phyloP scores from a whole-genome alignment of 163 green algal species.

The Scenedesmus sp. region DNA sequence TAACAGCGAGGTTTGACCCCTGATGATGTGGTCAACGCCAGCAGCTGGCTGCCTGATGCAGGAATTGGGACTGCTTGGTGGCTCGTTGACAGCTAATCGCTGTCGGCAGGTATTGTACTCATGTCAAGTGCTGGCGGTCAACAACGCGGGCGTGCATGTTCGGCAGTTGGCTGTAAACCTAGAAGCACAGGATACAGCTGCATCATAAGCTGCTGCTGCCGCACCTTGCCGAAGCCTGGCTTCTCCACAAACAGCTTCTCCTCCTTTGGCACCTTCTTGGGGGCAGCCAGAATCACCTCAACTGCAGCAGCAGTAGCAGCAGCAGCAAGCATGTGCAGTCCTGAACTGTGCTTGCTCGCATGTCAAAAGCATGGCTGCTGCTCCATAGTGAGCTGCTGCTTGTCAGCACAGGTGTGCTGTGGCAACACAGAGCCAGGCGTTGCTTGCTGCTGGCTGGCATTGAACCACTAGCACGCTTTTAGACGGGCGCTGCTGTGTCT shows the following conservation, averaged over 20 bases:
- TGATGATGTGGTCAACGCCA: not conserved
- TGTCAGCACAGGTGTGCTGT: too few species aligned
- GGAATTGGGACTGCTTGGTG: too few species aligned
- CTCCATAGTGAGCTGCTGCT: not conserved
- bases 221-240: slow-evolving; percentile 67
- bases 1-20: not conserved
- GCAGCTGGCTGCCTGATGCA: too few species aligned
- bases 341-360: slow-evolving; percentile 45
- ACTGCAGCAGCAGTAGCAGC: slow-evolving; percentile 50
- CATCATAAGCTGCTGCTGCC: not conserved
- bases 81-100: not conserved
- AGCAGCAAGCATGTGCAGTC: not conserved
- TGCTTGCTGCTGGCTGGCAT: too few species aligned
- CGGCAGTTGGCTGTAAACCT: not conserved
- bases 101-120: not conserved
- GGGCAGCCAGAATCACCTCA: slow-evolving; percentile 78
- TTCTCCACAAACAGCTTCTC: slow-evolving; percentile 60
- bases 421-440: too few species aligned
- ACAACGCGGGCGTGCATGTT: not conserved
- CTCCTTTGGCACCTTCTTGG: slow-evolving; percentile 74
- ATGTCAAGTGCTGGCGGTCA: not conserved
- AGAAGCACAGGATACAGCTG: not conserved
- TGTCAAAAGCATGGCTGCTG: too few species aligned
- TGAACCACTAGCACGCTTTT: too few species aligned
- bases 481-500: too few species aligned